A percentile compares a stretch with the other conserved stretches of the same genome.
Evolutionary conservation across 139 green algal genomes (phyloP).

Genomic region (Pycnococcus provasolii): DNA sequence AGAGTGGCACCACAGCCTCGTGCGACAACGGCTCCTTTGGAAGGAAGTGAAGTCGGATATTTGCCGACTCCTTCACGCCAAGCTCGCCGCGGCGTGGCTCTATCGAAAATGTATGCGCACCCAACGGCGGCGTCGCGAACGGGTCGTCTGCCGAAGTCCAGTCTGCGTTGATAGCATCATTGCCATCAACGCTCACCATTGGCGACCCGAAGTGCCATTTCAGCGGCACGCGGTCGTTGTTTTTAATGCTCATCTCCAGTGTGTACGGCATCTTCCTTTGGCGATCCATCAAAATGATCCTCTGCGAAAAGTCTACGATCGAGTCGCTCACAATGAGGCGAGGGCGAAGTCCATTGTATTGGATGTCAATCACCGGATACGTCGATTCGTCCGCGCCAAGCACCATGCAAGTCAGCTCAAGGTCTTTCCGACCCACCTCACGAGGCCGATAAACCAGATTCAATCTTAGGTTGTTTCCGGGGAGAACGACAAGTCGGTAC

Average conservation of each 20-base stretch:
- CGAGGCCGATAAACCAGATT: constrained; percentile 19
- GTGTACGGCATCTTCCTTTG: constrained; percentile 38
- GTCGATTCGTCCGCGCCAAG: background rate
- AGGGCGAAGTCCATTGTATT: constrained; percentile 29
- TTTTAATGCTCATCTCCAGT: constrained; percentile 31
- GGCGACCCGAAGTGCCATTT: background rate
- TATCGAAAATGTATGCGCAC: background rate
- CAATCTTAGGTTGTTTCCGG: constrained; percentile 4
- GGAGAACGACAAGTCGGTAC: constrained; percentile 14
- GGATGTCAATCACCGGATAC: background rate
- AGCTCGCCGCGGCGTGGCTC: background rate
- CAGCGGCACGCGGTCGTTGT: constrained; percentile 19
- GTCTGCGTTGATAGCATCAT: background rate
- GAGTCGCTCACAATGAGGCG: constrained; percentile 43
- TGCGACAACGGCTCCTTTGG: constrained; percentile 8
- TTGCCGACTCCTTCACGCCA: background rate
- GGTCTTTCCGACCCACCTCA: background rate
- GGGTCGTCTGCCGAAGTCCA: background rate
- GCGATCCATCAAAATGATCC: constrained; percentile 45
- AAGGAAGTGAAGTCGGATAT: constrained; percentile 8
- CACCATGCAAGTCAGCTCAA: constrained; percentile 17
- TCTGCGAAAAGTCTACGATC: constrained; percentile 46
- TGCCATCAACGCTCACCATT: background rate
- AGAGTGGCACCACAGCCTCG: constrained; percentile 14
- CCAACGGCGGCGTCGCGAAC: background rate